Conservation (phyloP, 1,139 yeast genomes). For the Kurtzmaniella quercitrusa region DNA sequence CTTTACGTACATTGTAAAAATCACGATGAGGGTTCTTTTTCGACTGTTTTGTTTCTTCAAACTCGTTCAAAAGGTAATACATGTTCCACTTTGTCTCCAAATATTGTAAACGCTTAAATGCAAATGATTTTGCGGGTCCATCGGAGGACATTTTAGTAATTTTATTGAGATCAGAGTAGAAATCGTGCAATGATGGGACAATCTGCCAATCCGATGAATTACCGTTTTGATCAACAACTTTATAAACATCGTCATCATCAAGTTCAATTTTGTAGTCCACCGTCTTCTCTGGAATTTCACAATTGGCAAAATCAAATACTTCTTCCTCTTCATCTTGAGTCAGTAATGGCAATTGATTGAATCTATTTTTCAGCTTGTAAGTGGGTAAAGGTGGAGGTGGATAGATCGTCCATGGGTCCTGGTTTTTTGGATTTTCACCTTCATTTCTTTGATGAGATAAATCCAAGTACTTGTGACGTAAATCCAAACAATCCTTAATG, state of each 20-base stretch:
- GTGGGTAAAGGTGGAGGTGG: slow-evolving; percentile 96
- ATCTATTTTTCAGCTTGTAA: slow-evolving; percentile 63
- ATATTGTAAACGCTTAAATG: slow-evolving; percentile 88
- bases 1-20: slow-evolving; percentile 96
- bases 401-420: slow-evolving; percentile 67
- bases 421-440: slow-evolving; percentile 78
- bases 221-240: slow-evolving; percentile 44
- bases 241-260: slow-evolving; percentile 66
- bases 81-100: slow-evolving; percentile 96
- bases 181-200: slow-evolving; percentile 71
- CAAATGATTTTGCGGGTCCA: slow-evolving; percentile 97
- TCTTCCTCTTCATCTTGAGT: slow-evolving; percentile 29
- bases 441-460: slow-evolving; percentile 66
- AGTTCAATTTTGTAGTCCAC: slow-evolving; percentile 43
- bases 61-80: slow-evolving; percentile 82
- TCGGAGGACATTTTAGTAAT: slow-evolving; percentile 75
- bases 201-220: slow-evolving; percentile 46
- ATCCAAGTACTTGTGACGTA: slow-evolving; percentile 73
- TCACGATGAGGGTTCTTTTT: slow-evolving; percentile 84
- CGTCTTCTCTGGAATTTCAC: slow-evolving; percentile 63
- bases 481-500: slow-evolving; percentile 66
- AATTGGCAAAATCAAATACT: slow-evolving; percentile 57
- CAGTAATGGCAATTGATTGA: slow-evolving; percentile 47
- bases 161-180: slow-evolving; percentile 74
- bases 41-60: slow-evolving; percentile 86